A percentile compares a stretch with the other conserved stretches of the same genome.
phyloP scores from a whole-genome alignment of 2,329 filamentous ascomycete genomes.

The Cryphonectria japonica region DNA sequence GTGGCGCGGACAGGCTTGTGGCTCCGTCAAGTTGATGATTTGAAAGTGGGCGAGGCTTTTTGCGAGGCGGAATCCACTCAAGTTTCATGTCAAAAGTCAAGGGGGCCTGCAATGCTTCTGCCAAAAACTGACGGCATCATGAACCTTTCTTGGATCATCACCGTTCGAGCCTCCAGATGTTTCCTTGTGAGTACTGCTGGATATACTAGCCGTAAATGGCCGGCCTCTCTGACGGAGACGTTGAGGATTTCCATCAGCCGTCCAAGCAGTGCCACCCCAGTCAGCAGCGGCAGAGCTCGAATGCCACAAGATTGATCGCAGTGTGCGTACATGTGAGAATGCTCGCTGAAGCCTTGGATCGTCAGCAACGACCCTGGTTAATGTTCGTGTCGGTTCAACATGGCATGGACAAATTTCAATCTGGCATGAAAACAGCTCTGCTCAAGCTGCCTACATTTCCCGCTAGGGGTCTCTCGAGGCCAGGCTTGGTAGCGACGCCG shows the following conservation, averaged over 20 bases:
- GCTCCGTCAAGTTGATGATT: conserved; percentile 18
- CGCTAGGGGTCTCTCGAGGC: not conserved
- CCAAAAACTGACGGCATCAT: not conserved
- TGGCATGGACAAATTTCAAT: not conserved
- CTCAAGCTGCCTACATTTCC: not conserved
- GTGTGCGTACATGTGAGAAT: not conserved
- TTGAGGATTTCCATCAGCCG: not conserved
- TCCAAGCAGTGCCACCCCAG: not conserved
- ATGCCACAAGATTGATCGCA: not conserved
- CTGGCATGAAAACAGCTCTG: not conserved
- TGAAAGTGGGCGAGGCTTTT: conserved; percentile 25
- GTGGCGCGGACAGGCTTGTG: conserved; percentile 20
- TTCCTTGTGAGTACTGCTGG: not conserved
- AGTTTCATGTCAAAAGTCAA: not conserved
- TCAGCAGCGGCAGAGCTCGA: not conserved
- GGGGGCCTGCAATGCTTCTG: not conserved
- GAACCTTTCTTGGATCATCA: not conserved
- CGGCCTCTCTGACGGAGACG: not conserved
- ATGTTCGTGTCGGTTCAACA: not conserved
- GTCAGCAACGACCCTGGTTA: not conserved
- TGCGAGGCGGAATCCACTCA: conserved; percentile 21
- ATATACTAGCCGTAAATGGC: not conserved
- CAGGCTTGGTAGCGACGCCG: conserved; percentile 12
- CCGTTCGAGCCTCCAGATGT: not conserved
- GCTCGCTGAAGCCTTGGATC: not conserved